Evolutionary conservation across 1,139 yeast genomes (phyloP), one percentile per base, ranked within the genome.

Genomic region (Kurtzmaniella quercitrusa): DNA sequence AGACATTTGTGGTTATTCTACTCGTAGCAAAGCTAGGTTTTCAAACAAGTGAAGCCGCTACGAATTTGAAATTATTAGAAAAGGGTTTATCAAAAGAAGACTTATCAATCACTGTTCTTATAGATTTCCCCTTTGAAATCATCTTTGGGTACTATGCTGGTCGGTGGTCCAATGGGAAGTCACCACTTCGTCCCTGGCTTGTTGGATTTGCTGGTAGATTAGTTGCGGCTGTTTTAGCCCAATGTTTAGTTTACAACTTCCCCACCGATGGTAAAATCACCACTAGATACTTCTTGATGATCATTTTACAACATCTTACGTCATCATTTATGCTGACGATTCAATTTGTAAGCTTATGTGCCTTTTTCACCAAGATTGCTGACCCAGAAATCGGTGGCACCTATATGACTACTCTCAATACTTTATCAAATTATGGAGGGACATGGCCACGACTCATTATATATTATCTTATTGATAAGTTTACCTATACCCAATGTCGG

Each of bases 341-440:
- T 45, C 98, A 91, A 62, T 93, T 94, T 67, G 98, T 93, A 23
- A 86, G 96, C 3, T 81, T 93, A 44, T 85, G 91, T 58, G 95
- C 98, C 0, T 94, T 93, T 70, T 97, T 91, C 63, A 91, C 97
- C 3, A 84, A 85, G 55, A 87, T 94, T 43, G 96, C 98, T 2
- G 98, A 93, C 61, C 98, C 98, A 0, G 66, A 82, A 12, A 88
- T 93, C 54, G 99, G 98, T 15, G 98, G 98, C 1, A 94, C 99
- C 0, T 93, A 93, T 62, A 93, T 94, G 98, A 93, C 98, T 0
- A 84, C 96, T 1, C 70, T 93, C 46, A 94, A 94, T 63, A 93
- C 99, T 0, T 71, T 93, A 42, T 83, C 95, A 33, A 93, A 93
- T 58, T 75, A 91, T 46, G 99, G 99, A 31, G 99, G 98, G 4